These are phyloP conservation scores for Vigna radiata DNA, from an alignment of 306 rosid genomes.

Conservation along the genomic window DNA sequence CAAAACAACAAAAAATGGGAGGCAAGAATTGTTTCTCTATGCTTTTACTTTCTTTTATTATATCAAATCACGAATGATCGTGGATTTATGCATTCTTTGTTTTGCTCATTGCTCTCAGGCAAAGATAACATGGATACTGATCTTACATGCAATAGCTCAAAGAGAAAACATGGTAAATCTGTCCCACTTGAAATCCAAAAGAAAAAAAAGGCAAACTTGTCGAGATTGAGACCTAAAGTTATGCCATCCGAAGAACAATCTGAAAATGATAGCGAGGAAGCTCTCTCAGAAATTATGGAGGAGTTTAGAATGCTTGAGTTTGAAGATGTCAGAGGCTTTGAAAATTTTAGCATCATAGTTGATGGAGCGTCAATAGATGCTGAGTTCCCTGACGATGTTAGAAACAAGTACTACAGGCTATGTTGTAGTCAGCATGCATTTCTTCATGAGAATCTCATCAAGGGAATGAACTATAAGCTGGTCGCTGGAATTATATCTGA, in stretches of 20 bases:
- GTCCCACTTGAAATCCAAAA: slow-evolving; percentile 49
- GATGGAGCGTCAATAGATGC: slow-evolving; percentile 64
- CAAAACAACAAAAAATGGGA: slow-evolving; percentile 56
- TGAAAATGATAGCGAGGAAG: slow-evolving; percentile 69
- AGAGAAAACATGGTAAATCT: slow-evolving; percentile 54
- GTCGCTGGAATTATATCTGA: slow-evolving; percentile 64
- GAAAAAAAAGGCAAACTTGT: slow-evolving; percentile 51
- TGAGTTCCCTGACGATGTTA: slow-evolving; percentile 59
- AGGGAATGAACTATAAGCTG: slow-evolving; percentile 57
- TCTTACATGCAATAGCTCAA: slow-evolving; percentile 42
- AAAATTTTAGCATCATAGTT: slow-evolving; percentile 62
- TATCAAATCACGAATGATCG: slow-evolving; percentile 12
- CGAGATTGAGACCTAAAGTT: slow-evolving; percentile 42
- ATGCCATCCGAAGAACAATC: slow-evolving; percentile 49
- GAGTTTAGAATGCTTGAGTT: slow-evolving; percentile 53
- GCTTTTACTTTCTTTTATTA: slow-evolving; percentile 12
- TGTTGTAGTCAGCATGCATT: slow-evolving; percentile 72
- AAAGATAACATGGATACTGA: slow-evolving; percentile 46
- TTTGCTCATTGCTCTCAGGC: slow-evolving; percentile 50
- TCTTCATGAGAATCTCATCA: slow-evolving; percentile 73
- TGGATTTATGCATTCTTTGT: slow-evolving; percentile 20
- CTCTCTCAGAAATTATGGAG: slow-evolving; percentile 65
- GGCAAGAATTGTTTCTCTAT: slow-evolving; percentile 56
- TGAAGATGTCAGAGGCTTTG: slow-evolving; percentile 57
- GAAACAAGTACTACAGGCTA: slow-evolving; percentile 73